Base-by-base conservation (phyloP, 192 early-diverging fungal species). In the Linnemannia exigua region DNA sequence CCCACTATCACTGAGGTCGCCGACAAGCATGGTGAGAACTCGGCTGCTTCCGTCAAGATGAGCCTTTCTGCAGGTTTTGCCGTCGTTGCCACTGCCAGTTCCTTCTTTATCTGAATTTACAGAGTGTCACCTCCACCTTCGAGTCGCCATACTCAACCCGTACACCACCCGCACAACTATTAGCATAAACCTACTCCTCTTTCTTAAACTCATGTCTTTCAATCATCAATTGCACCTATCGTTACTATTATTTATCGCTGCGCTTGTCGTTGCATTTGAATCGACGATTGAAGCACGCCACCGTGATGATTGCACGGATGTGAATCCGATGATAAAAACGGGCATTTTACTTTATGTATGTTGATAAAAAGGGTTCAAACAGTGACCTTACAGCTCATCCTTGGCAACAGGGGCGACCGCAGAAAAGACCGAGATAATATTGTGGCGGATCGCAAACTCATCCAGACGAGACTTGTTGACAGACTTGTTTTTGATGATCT, bases 391-490 rank as follows among this genome's bases (percentile, higher is more conserved):
- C 77, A 85, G 68, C 74, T 85, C 82, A 72, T 85, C 82, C 72
- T 85, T 79, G 33, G 52, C 41, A 8, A 48, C 28, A 31, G 58
- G 46, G 19, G 41, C 73, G 38, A 54, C 63, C 19, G 69, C 52
- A 50, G 66, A 58, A 52, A 79, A 74, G 41, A 75, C 73, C 44
- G 79, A 48, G 35, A 99, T 91, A 63, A 99, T 98, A 84, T 99
- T 99, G 85, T 91, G 89, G 80, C 97, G 93, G 79, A 95, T 96
- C 58, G 91, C 88, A 77, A 99, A 97, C 76, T 95, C 93, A 87
- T 99, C 98, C 61, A 92, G 75, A 90, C 96, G 97, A 76, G 89
- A 90, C 9, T 86, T 75, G 72, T 92, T 92, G 35, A 97, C 88
- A 69, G 92, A 93, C 19, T 93, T 94, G 52, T 89, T 88, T 72